A percentile compares a stretch with the other conserved stretches of the same genome.
Evolutionary conservation across 208 protist genomes (phyloP).

Genomic region (Tritrichomonas foetus): DNA sequence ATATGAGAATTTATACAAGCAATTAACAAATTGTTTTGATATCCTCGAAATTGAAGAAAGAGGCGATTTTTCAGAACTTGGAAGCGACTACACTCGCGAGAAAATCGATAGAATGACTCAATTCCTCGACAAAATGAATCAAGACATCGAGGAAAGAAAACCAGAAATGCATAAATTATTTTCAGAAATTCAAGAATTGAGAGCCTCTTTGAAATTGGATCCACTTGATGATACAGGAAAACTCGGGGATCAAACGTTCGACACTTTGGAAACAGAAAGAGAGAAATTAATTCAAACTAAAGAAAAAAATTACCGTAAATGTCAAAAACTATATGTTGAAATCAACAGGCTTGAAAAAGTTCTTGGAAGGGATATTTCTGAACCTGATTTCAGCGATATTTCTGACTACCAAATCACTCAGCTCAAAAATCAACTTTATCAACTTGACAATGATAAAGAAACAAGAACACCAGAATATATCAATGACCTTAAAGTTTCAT

Average conservation of each 20-base stretch:
- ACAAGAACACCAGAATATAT: background rate
- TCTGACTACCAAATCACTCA: background rate
- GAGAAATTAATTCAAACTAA: background rate
- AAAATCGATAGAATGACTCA: background rate
- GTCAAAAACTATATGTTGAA: background rate
- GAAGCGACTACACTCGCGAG: background rate
- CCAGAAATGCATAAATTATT: background rate
- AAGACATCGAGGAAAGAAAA: background rate
- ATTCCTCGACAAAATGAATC: background rate
- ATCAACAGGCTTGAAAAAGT: background rate
- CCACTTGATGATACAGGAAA: background rate
- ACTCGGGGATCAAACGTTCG: background rate
- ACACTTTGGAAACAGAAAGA: background rate
- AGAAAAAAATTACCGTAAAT: background rate
- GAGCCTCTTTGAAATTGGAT: background rate
- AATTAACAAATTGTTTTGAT: background rate
- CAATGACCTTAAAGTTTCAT: background rate
- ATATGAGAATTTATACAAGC: background rate
- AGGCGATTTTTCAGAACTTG: background rate
- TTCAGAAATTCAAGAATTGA: background rate
- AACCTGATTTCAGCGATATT: no score
- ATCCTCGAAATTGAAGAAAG: background rate
- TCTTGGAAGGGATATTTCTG: background rate
- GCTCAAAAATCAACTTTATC: background rate
- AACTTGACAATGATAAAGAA: background rate